Evolutionary conservation across 176 grass and related monocot genomes (phyloP).

Genomic region (Carex parvula): DNA sequence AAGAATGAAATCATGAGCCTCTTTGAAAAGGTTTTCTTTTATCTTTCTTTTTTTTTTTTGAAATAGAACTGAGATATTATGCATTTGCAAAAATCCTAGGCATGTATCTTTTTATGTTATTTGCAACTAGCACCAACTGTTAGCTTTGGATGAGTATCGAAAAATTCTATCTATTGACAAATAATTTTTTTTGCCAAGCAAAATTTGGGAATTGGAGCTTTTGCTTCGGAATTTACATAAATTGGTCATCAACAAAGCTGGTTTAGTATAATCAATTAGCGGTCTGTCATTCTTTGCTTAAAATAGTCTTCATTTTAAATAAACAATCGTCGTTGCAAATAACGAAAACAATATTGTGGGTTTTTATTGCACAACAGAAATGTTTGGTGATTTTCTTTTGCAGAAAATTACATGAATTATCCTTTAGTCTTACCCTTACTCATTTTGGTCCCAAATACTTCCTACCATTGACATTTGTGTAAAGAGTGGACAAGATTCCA

Average conservation of each 20-base stretch:
- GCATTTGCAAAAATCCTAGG: neutral
- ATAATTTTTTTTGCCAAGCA: neutral
- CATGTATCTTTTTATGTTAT: neutral
- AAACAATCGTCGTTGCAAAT: neutral
- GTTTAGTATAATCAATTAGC: neutral
- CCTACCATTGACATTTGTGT: neutral
- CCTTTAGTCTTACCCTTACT: neutral
- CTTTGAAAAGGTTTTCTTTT: slow-evolving; percentile 85
- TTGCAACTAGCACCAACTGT: neutral
- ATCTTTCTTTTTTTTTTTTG: neutral
- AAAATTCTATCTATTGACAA: neutral
- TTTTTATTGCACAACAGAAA: neutral
- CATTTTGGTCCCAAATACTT: neutral
- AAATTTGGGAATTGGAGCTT: neutral
- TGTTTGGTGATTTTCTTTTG: neutral
- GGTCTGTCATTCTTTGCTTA: neutral
- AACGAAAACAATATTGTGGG: neutral
- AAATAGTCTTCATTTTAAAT: neutral
- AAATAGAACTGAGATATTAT: neutral
- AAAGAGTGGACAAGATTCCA: neutral
- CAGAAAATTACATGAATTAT: neutral
- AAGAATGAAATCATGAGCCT: slow-evolving; percentile 98
- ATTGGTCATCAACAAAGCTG: neutral
- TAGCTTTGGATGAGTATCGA: neutral
- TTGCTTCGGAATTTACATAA: neutral